Percentiles rank a stretch among this genome's conserved stretches.
phyloP scores from a whole-genome alignment of 1,284 basidiomycete genomes.

The Ceratobasidium sp. region DNA sequence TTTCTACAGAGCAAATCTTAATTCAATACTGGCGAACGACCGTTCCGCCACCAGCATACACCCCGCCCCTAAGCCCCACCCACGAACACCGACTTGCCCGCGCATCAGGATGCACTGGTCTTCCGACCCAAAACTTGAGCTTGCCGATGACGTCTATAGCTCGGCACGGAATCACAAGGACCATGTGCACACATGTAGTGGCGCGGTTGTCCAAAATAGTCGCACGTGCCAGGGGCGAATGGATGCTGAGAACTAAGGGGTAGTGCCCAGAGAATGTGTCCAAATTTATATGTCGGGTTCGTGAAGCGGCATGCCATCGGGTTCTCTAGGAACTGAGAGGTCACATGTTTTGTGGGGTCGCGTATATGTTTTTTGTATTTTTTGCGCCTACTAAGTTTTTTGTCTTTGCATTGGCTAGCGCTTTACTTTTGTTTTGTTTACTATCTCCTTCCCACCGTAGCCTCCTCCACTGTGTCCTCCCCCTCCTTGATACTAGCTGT shows the following conservation, averaged over 20 bases:
- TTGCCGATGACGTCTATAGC: conserved; percentile 3
- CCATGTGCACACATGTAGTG: neutral
- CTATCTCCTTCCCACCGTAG: no score
- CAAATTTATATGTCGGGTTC: neutral
- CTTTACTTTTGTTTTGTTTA: no score
- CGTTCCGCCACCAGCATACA: no score
- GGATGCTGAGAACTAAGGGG: no score
- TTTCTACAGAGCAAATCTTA: neutral
- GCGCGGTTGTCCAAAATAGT: neutral
- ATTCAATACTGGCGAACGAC: neutral
- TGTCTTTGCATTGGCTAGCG: no score
- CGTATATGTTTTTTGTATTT: no score
- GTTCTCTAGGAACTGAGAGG: neutral
- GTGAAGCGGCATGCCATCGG: neutral
- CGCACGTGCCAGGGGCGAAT: neutral
- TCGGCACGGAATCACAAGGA: conserved; percentile 3
- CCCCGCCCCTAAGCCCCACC: neutral
- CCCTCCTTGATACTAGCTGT: no score
- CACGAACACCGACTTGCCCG: neutral
- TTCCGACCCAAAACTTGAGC: neutral
- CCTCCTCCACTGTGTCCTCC: no score
- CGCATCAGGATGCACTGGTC: neutral
- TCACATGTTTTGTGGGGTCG: no score
- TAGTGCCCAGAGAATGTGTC: no score
- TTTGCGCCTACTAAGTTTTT: no score